Evolutionary conservation across 805 yeast genomes (phyloP).

Genomic region (Myxozyma geophila): DNA sequence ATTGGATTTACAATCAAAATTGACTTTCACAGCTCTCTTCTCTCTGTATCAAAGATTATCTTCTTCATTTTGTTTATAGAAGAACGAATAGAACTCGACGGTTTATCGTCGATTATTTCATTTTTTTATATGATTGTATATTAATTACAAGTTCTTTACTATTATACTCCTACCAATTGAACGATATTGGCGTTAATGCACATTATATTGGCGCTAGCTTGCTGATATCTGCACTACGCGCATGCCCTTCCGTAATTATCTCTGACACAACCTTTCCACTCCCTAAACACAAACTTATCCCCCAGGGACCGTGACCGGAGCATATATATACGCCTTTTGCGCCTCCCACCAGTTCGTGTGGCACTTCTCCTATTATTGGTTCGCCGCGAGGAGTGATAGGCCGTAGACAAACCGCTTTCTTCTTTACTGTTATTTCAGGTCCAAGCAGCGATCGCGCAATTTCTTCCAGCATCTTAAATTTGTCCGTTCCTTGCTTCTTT

Average conservation of each 20-base stretch:
- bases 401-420: conserved; percentile 32
- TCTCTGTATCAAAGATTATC: not conserved
- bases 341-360: conserved; percentile 24
- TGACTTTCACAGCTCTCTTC: not conserved
- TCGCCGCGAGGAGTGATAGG: conserved; percentile 37
- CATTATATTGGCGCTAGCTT: conserved; percentile 11
- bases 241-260: conserved; percentile 65
- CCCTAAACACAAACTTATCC: conserved; percentile 85
- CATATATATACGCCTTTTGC: conserved; percentile 30
- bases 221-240: conserved; percentile 32
- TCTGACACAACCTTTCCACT: conserved; percentile 84
- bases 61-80: not conserved
- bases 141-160: not conserved
- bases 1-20: not conserved
- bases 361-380: conserved; percentile 35
- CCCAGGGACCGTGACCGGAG: conserved; percentile 93
- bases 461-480: conserved; percentile 20
- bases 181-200: not conserved
- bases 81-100: not conserved
- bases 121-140: not conserved
- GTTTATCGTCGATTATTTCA: not conserved
- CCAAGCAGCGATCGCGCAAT: conserved; percentile 32
- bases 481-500: conserved; percentile 3
- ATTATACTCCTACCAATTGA: not conserved
- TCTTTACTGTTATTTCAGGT: conserved; percentile 26